phyloP scores from a whole-genome alignment of 73 alveolate species.

The Blepharisma stoltei region DNA sequence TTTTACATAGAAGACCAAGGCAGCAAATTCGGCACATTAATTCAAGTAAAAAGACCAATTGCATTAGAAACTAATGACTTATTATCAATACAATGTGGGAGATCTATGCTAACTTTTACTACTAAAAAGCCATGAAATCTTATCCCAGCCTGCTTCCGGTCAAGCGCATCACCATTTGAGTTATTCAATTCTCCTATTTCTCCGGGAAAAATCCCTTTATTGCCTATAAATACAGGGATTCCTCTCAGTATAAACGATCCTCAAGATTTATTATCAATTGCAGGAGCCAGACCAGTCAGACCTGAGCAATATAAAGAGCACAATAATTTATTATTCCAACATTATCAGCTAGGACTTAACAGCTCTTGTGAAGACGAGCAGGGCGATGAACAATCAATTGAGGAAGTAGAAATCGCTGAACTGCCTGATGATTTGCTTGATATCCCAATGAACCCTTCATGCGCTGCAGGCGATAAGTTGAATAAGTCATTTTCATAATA shows the following conservation, averaged over 20 bases:
- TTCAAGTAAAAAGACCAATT: slow-evolving; percentile 30
- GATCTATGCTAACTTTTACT: slow-evolving; percentile 18
- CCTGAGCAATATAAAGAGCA: background rate
- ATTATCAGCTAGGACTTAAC: slow-evolving; percentile 14
- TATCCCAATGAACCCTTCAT: no score
- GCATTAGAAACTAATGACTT: slow-evolving; percentile 16
- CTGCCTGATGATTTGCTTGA: no score
- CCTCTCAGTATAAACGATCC: slow-evolving; percentile 24
- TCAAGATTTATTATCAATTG: background rate
- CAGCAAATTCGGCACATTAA: slow-evolving; percentile 37
- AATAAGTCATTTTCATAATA: no score
- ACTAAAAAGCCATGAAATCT: slow-evolving; percentile 24
- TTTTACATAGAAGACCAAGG: slow-evolving; percentile 30
- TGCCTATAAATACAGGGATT: slow-evolving; percentile 33
- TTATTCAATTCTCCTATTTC: background rate
- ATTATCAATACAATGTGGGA: slow-evolving; percentile 26
- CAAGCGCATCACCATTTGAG: slow-evolving; percentile 1
- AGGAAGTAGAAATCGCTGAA: background rate
- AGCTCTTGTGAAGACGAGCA: slow-evolving; percentile 11
- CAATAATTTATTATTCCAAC: slow-evolving; percentile 3
- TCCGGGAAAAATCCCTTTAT: slow-evolving; percentile 9
- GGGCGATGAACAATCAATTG: background rate
- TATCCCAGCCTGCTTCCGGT: slow-evolving; percentile 31
- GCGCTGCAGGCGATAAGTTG: no score
- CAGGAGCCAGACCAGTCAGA: background rate